Evolutionary conservation across 1,284 basidiomycete species (phyloP).

Genomic region (Boletus calvinii): DNA sequence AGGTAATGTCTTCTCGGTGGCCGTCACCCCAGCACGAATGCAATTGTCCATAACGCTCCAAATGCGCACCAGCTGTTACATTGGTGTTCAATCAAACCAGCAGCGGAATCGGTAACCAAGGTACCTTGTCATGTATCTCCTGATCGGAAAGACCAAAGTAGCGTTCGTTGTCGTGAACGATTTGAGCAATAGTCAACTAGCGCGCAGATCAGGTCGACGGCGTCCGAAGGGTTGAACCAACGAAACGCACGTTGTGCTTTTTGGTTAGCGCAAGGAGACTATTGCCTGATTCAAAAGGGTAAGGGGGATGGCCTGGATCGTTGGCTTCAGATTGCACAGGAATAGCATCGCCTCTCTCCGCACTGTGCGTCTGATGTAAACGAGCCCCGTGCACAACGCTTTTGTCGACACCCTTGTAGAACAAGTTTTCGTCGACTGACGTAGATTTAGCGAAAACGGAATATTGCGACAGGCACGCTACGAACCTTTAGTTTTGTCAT

Average conservation of each 20-base stretch:
- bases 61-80: constrained; percentile 64
- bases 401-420: constrained; percentile 95
- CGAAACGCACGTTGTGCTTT: constrained; percentile 73
- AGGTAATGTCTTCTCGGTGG: constrained; percentile 76
- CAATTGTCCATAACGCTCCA: constrained; percentile 95
- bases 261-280: constrained; percentile 75
- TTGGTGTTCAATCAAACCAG: neutral
- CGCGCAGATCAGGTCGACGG: constrained; percentile 9
- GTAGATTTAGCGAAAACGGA: constrained; percentile 7
- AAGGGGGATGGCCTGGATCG: constrained; percentile 62
- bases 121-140: constrained; percentile 77
- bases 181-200: constrained; percentile 90
- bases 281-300: constrained; percentile 82
- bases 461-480: neutral
- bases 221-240: neutral
- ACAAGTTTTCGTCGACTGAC: constrained; percentile 88
- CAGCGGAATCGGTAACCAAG: constrained; percentile 10
- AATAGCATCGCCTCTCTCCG: constrained; percentile 26
- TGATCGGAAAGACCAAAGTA: constrained; percentile 73
- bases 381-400: constrained; percentile 75
- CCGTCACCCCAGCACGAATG: constrained; percentile 84
- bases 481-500: constrained; percentile 79
- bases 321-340: constrained; percentile 23
- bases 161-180: constrained; percentile 94
- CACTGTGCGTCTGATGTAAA: constrained; percentile 65